phyloP scores from a whole-genome alignment of 768 basidiomycete species.

The Boletus rubescentipes region DNA sequence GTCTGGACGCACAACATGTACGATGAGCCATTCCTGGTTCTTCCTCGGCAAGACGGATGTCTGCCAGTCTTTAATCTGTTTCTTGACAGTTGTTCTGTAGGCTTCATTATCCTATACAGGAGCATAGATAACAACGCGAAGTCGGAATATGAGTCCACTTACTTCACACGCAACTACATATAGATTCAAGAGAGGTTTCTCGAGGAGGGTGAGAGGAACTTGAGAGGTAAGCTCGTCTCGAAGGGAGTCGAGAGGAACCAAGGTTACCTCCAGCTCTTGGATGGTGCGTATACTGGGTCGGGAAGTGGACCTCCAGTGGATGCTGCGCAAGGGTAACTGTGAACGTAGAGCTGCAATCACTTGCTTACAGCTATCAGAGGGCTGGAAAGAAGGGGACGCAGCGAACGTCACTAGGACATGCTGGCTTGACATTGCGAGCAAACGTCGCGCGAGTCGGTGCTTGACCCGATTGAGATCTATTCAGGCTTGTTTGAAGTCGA shows the following conservation, averaged over 20 bases:
- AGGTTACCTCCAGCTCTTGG: conserved; percentile 78
- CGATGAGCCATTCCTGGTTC: conserved; percentile 91
- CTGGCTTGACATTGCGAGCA: conserved; percentile 38
- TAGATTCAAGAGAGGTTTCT: conserved; percentile 83
- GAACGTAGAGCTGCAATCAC: conserved; percentile 61
- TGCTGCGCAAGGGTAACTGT: conserved; percentile 81
- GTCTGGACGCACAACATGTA: conserved; percentile 81
- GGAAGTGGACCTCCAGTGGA: conserved; percentile 87
- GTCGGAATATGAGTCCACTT: conserved; percentile 20
- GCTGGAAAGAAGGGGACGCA: conserved; percentile 58
- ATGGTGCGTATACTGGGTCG: conserved; percentile 79
- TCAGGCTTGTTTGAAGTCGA: too few relatives aligned
- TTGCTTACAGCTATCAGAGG: conserved; percentile 74
- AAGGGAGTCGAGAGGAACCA: conserved; percentile 65
- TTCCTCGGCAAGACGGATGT: conserved; percentile 59
- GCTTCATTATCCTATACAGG: conserved; percentile 55
- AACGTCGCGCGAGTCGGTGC: background rate
- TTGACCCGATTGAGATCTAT: background rate
- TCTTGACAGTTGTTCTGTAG: conserved; percentile 75
- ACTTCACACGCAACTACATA: conserved; percentile 91
- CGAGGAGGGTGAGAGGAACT: conserved; percentile 73
- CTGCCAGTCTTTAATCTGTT: conserved; percentile 94
- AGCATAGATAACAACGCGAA: conserved; percentile 8
- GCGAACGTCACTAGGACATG: conserved; percentile 69
- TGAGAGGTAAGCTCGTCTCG: conserved; percentile 77